Evolutionary conservation across 164 flowering plant species (phyloP), one percentile per base, ranked within the genome.

Genomic region (Magnolia officinalis): DNA sequence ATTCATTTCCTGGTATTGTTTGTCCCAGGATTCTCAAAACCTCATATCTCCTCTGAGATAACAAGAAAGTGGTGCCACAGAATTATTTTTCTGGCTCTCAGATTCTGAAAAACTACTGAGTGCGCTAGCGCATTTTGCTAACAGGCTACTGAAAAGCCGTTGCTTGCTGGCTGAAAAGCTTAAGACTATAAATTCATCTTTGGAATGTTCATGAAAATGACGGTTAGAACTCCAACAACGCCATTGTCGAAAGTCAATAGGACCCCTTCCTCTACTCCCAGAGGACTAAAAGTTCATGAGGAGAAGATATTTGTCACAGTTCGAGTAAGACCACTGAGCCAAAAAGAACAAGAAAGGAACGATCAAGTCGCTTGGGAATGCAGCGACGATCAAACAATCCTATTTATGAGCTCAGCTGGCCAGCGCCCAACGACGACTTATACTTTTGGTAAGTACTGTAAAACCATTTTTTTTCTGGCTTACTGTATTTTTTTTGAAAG

Each of bases 271-370:
- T 83, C 93, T 14, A 93, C 97, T 2, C 97, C 97, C 8, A 95
- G 96, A 4, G 95, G 94, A 10, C 76, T 89, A 0, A 87, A 72
- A 84, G 82, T 80, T n/a, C 88, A 75, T 76, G 99, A 96, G 81
- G 99, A 96, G 90, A 96, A 94, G 80, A 96, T 94, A 58, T 94
- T 96, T 18, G 99, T 96, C 26, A 96, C 98, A 2, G 97, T 96
- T 6, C 74, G 99, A 58, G 82, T 96, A 65, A 86, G 99, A 81
- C 99, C 99, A 58, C 67, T 96, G 64, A 94, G 85, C 79, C 90
- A 87, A 76, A 90, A 82, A 74, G 99, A 96, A 77, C 92, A 85
- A 63, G 50, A 78, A 20, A 83, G 89, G 0, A 91, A 86, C 78
- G 99, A 96, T 75, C 94, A 90, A 81, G 90, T 89, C 9, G 95